A percentile compares a stretch with the other conserved stretches of the same genome.
Evolutionary conservation across 345 rosid species (phyloP).

Genomic region (Lumnitzera racemosa): DNA sequence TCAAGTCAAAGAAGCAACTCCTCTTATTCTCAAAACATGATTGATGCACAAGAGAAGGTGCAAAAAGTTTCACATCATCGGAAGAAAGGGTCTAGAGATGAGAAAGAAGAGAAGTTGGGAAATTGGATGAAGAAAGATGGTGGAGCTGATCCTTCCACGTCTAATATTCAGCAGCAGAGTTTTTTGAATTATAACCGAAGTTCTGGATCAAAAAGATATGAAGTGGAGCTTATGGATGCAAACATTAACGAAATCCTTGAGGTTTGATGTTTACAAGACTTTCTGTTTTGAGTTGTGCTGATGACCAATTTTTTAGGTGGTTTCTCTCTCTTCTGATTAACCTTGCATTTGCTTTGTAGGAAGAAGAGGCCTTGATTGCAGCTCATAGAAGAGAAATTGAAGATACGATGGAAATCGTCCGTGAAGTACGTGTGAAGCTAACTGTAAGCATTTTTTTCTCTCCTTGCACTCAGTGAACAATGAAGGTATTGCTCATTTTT

Average conservation of each 20-base stretch:
- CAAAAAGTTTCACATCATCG: conserved; percentile 78
- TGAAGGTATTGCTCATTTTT: not conserved
- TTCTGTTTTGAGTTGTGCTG: not conserved
- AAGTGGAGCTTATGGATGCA: conserved; percentile 58
- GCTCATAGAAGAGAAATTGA: conserved; percentile 99
- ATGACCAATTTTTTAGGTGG: no score
- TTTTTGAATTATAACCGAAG: conserved; percentile 28
- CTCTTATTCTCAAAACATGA: conserved; percentile 41
- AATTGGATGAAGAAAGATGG: conserved; percentile 50
- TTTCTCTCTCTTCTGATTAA: no score
- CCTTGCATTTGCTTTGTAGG: conserved; percentile 25
- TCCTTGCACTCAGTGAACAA: not conserved
- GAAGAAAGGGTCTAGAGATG: conserved; percentile 68
- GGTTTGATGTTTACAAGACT: conserved; percentile 30
- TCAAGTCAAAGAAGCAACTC: conserved; percentile 38
- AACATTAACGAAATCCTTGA: conserved; percentile 76
- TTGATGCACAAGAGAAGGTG: conserved; percentile 67
- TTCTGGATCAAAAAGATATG: conserved; percentile 34
- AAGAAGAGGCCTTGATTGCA: conserved; percentile 85
- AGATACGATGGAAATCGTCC: conserved; percentile 97
- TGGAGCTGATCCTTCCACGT: conserved; percentile 36
- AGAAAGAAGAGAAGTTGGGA: conserved; percentile 54
- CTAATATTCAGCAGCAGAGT: conserved; percentile 36
- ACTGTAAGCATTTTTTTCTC: not conserved
- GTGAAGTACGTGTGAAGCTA: conserved; percentile 54